Base-by-base conservation (phyloP, 306 rosid species). In the Cicer bijugum region DNA sequence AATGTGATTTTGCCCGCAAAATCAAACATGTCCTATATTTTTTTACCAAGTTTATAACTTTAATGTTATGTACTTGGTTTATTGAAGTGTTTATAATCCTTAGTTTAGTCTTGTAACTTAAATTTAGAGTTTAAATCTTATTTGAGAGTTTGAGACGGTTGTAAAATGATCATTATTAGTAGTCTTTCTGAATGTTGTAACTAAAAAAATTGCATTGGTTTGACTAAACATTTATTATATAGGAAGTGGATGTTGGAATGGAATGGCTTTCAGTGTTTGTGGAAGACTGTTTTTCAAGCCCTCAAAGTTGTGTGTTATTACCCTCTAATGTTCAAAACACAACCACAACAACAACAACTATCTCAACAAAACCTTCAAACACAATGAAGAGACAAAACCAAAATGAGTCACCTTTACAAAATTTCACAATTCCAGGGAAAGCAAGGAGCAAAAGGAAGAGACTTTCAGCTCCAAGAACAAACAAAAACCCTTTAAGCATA, bases 371-470 rank as follows among this genome's bases (percentile, higher is more conserved):
- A 37, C 72, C 85, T 79, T 82, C 88, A 77, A 76, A 39, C 59
- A 50, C 83, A 52, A 17, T 44, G 44, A 79, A 75, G 71, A 81
- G 58, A 39, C 11, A 11, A 56, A 45, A 7, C 42, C 37, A 70
- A 51, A 82, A 37, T 60, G 72, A 80, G 66, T 45, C 78, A 33
- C 48, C 85, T 15, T 75, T 82, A 67, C 82, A 80, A 12, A 81
- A 72, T 44, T 78, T 81, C 52, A 43, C 77, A 9, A 88, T 90
- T 20, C 90, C 91, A 2, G 78, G 96, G 5, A 90, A 88, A 71
- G 92, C 91, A 4, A 90, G 96, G 61, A 90, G 96, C 88, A 90
- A 90, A 58, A 88, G 96, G 73, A 88, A 81, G 39, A 86, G 89
- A 38, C 86, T 78, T 12, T 48, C 84, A 73, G 83, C 88, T 2